phyloP scores from a whole-genome alignment of 768 basidiomycete species.

The Lactarius hengduanensis region DNA sequence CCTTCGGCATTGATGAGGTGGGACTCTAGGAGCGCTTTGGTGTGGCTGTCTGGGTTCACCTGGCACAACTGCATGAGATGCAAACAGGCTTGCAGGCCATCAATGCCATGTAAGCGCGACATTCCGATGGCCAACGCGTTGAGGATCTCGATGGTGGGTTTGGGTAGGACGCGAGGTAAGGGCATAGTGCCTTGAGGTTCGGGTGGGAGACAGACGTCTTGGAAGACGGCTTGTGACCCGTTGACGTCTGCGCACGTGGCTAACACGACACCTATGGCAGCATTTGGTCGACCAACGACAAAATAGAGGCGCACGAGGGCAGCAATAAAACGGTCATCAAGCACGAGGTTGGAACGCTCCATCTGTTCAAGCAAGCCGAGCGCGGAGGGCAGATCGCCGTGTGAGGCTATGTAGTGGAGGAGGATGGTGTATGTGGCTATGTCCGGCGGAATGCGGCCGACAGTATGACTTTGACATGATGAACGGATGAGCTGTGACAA shows the following conservation, averaged over 20 bases:
- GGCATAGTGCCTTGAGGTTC: constrained; percentile 8
- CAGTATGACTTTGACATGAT: constrained; percentile 1
- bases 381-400: constrained; percentile 12
- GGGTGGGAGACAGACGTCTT: background rate
- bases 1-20: constrained; percentile 48
- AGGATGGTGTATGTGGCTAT: constrained; percentile 30
- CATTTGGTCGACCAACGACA: constrained; percentile 8
- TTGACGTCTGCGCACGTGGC: constrained; percentile 12
- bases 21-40: constrained; percentile 53
- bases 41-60: constrained; percentile 53
- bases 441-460: constrained; percentile 21
- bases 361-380: constrained; percentile 18
- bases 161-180: constrained; percentile 24
- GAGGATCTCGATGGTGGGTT: constrained; percentile 46
- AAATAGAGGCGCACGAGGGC: constrained; percentile 28
- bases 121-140: constrained; percentile 59
- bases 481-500: constrained; percentile 13
- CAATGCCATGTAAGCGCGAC: constrained; percentile 49
- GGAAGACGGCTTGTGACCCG: constrained; percentile 8
- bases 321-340: constrained; percentile 25
- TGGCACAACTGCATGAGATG: constrained; percentile 53
- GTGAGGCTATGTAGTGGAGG: constrained; percentile 17
- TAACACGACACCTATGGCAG: constrained; percentile 18
- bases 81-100: constrained; percentile 46
- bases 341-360: constrained; percentile 14